Evolutionary conservation across 1,139 yeast genomes (phyloP), one percentile per base, ranked within the genome.

Genomic region (Magnusiomyces magnusii): DNA sequence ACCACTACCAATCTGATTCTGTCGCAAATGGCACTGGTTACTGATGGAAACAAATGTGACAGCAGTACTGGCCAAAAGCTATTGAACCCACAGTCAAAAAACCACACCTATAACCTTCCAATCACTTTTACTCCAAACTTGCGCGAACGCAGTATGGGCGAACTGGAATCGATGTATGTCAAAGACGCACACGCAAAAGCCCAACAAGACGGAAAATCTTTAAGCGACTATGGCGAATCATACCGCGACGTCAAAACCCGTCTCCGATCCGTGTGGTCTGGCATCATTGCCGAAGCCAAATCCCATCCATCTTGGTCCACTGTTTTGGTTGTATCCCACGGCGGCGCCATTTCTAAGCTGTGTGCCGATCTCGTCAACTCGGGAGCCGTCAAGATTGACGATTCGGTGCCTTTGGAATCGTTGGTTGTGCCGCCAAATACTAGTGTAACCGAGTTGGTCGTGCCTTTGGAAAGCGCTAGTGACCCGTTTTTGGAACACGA

Each of bases 111-210:
- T 56, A n/a, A 47, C 36, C 56, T 61, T 23, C 63, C 64, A 2
- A 59, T 66, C 2, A 62, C 63, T 41, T 64, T 67, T 51, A 76
- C 81, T 1, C 50, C 70, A 1, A 78, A 78, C 34, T 75, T 88
- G 53, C 78, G 97, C 61, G 97, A 91, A 68, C 76, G 97, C 54
- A 72, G 75, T 59, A 88, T 91, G 96, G 97, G 97, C 0, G 79
- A 75, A 17, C 80, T 85, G 27, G 90, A 91, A 69, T 96, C 96
- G 1, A 82, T 87, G 88, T 75, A 76, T 53, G 75, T 87, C 28
- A 71, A 69, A 27, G 93, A 86, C 54, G 97, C 96, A 1, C 75
- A 80, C 25, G 77, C 68, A 1, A 75, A 79, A 65, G 88, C 88
- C 0, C 75, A 72, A 27, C 67, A 71, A 23, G 79, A 75, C 58